These are phyloP conservation scores for Neckera pumila DNA, from an alignment of 225 moss, liverwort and hornwort genomes.

Conservation along the genomic window DNA sequence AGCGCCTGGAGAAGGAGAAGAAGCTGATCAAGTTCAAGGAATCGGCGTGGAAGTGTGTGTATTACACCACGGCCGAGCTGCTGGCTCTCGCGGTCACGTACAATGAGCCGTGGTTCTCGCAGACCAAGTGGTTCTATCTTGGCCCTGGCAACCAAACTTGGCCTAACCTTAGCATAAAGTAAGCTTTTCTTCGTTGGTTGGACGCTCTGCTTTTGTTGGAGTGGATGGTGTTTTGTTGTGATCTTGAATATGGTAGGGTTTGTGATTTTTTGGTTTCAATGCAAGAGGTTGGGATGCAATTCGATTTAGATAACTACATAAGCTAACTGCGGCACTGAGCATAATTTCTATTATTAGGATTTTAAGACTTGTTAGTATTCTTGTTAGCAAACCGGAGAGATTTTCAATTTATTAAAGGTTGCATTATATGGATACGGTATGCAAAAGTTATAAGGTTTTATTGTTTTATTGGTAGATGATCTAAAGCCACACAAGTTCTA, in stretches of 20 bases:
- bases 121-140: constrained; percentile 39
- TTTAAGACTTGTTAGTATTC: neutral
- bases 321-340: neutral
- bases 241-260: neutral
- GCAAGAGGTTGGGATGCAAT: neutral
- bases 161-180: constrained; percentile 48
- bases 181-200: neutral
- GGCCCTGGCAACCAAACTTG: constrained; percentile 41
- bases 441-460: neutral
- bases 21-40: constrained; percentile 56
- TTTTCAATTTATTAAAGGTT: neutral
- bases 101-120: constrained; percentile 44
- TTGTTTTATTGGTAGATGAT: neutral
- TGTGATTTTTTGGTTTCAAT: neutral
- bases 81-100: constrained; percentile 38
- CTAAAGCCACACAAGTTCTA: neutral
- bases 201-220: neutral
- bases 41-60: constrained; percentile 63
- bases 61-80: constrained; percentile 29
- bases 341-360: neutral
- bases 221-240: neutral
- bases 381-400: neutral
- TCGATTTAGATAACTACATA: neutral
- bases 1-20: constrained; percentile 31
- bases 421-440: neutral